Evolutionary conservation across 306 rosid species (phyloP).

Genomic region (Pachyrhizus erosus): DNA sequence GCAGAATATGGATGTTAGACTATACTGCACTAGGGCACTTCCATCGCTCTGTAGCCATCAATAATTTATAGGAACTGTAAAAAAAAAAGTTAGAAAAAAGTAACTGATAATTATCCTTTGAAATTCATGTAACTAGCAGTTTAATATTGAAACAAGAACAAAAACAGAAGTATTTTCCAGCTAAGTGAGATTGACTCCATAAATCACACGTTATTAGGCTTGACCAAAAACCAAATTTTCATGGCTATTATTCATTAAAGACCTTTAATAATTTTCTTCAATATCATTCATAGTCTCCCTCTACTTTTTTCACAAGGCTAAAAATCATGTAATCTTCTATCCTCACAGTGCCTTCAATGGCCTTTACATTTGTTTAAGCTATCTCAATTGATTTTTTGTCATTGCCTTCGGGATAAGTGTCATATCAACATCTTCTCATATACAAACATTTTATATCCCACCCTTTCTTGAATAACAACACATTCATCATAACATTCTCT

Average conservation of each 20-base stretch:
- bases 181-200: neutral
- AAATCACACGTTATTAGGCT: neutral
- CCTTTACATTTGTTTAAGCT: neutral
- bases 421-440: neutral
- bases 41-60: neutral
- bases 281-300: neutral
- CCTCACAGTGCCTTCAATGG: neutral
- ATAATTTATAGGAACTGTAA: slow-evolving; percentile 35
- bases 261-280: neutral
- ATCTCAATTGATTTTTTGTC: neutral
- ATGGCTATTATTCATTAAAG: neutral
- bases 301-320: neutral
- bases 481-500: neutral
- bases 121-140: slow-evolving; percentile 13
- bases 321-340: neutral
- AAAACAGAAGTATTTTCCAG: neutral
- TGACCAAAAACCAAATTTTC: neutral
- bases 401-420: neutral
- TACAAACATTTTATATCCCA: neutral
- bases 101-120: neutral
- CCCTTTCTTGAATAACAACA: neutral
- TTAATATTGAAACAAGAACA: neutral
- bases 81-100: neutral
- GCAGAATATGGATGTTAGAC: slow-evolving; percentile 18
- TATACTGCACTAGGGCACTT: slow-evolving; percentile 15